Evolutionary conservation across 2,329 filamentous ascomycete genomes (phyloP).

Genomic region (Aspergillus awamori): DNA sequence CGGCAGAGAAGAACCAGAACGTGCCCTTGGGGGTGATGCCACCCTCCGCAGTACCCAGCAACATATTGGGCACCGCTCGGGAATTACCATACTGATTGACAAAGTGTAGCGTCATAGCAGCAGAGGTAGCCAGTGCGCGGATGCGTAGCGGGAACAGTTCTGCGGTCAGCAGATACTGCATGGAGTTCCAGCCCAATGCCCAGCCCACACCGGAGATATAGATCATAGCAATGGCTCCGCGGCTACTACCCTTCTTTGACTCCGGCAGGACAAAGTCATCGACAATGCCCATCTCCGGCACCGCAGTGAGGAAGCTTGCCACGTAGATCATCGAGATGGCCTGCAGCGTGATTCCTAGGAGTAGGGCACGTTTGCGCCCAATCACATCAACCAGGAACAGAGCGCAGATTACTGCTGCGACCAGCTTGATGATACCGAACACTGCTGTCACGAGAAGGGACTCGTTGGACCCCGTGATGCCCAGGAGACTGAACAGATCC

Average conservation of each 20-base stretch:
- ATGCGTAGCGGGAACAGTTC: conserved; percentile 77
- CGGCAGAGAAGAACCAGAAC: conserved; percentile 73
- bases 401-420: conserved; percentile 68
- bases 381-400: conserved; percentile 79
- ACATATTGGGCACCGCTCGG: conserved; percentile 74
- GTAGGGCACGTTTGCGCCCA: conserved; percentile 69
- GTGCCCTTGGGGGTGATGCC: conserved; percentile 64
- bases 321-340: conserved; percentile 65
- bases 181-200: conserved; percentile 73
- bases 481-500: conserved; percentile 72
- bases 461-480: conserved; percentile 68
- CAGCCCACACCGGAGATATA: conserved; percentile 70
- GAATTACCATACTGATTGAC: conserved; percentile 78
- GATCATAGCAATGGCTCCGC: conserved; percentile 70
- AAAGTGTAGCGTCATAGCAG: conserved; percentile 79
- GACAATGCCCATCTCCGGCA: conserved; percentile 58
- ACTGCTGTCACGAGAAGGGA: conserved; percentile 73
- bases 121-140: conserved; percentile 68
- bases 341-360: conserved; percentile 64
- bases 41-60: conserved; percentile 50
- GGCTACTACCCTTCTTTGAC: conserved; percentile 59
- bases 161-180: conserved; percentile 77
- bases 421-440: conserved; percentile 74
- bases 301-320: conserved; percentile 63
- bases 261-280: conserved; percentile 53